Percentiles rank a stretch among this genome's conserved stretches.
phyloP scores from a whole-genome alignment of 352 stramenopile genomes.

The Phytophthora syringae region DNA sequence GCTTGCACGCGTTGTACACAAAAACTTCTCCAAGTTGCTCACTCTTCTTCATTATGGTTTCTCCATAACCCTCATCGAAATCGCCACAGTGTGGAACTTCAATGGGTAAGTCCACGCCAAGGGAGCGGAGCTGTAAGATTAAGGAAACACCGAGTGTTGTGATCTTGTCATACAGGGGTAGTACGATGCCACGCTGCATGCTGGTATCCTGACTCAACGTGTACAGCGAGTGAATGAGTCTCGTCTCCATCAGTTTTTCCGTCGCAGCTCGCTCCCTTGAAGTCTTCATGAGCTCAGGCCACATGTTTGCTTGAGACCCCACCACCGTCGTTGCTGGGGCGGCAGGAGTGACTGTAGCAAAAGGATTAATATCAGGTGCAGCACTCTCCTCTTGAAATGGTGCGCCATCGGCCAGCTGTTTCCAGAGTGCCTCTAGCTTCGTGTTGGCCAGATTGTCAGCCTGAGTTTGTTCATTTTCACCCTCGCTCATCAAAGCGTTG shows the following conservation, averaged over 20 bases:
- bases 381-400: slow-evolving; percentile 20
- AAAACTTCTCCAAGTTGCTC: slow-evolving; percentile 51
- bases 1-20: slow-evolving; percentile 72
- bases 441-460: slow-evolving; percentile 22
- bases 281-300: slow-evolving; percentile 23
- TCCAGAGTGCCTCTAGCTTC: slow-evolving; percentile 29
- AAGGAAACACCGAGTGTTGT: slow-evolving; percentile 64
- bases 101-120: slow-evolving; percentile 64
- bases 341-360: neutral
- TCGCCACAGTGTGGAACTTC: slow-evolving; percentile 77
- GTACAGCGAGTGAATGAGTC: slow-evolving; percentile 37
- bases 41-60: slow-evolving; percentile 39
- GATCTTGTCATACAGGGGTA: slow-evolving; percentile 73
- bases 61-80: slow-evolving; percentile 48
- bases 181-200: slow-evolving; percentile 53
- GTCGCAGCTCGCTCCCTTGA: slow-evolving; percentile 26
- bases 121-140: slow-evolving; percentile 62
- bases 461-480: slow-evolving; percentile 22
- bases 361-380: slow-evolving; percentile 1
- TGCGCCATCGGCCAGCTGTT: slow-evolving; percentile 21
- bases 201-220: slow-evolving; percentile 37
- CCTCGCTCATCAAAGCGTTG: slow-evolving; percentile 34
- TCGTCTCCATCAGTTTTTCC: slow-evolving; percentile 38
- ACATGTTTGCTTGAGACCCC: slow-evolving; percentile 18
- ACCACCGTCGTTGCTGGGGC: neutral